Evolutionary conservation across 1,139 yeast genomes (phyloP).

Genomic region (Williopsis jadinii): DNA sequence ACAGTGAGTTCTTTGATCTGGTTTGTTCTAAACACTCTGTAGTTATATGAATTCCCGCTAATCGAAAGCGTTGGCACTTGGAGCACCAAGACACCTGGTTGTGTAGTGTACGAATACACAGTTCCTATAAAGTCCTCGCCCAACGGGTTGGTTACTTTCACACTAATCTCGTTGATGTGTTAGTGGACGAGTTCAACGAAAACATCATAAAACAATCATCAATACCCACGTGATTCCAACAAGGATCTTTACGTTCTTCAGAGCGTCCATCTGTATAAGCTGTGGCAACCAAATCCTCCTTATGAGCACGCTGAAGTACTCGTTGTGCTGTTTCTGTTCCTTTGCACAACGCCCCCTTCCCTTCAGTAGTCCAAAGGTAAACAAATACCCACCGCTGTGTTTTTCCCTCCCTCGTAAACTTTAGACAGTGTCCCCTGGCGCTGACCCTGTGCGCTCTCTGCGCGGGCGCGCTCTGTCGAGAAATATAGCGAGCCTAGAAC

Average conservation of each 20-base stretch:
- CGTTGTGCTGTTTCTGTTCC: too few relatives aligned
- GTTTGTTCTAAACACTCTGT: slow-evolving; percentile 49
- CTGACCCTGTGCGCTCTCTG: too few relatives aligned
- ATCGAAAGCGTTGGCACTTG: slow-evolving; percentile 10
- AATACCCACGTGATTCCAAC: slow-evolving; percentile 20
- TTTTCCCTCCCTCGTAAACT: too few relatives aligned
- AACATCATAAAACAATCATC: not conserved
- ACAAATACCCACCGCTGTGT: too few relatives aligned
- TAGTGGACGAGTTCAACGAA: not conserved
- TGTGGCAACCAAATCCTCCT: not conserved
- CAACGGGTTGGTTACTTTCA: slow-evolving; percentile 51
- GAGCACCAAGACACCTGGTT: slow-evolving; percentile 20
- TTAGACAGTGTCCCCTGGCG: too few relatives aligned
- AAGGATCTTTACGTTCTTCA: slow-evolving; percentile 16
- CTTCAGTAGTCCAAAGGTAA: too few relatives aligned
- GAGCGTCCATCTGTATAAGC: slow-evolving; percentile 3
- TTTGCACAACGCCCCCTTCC: too few relatives aligned
- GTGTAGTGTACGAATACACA: slow-evolving; percentile 51
- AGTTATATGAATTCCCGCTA: slow-evolving; percentile 26
- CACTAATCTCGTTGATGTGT: slow-evolving; percentile 29
- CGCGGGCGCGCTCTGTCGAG: too few relatives aligned
- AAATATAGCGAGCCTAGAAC: too few relatives aligned
- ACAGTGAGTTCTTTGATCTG: slow-evolving; percentile 52
- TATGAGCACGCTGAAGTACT: too few relatives aligned
- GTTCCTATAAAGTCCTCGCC: slow-evolving; percentile 54